Evolutionary conservation across 176 grass and related monocot genomes (phyloP).

Genomic region (Carex littledalei): DNA sequence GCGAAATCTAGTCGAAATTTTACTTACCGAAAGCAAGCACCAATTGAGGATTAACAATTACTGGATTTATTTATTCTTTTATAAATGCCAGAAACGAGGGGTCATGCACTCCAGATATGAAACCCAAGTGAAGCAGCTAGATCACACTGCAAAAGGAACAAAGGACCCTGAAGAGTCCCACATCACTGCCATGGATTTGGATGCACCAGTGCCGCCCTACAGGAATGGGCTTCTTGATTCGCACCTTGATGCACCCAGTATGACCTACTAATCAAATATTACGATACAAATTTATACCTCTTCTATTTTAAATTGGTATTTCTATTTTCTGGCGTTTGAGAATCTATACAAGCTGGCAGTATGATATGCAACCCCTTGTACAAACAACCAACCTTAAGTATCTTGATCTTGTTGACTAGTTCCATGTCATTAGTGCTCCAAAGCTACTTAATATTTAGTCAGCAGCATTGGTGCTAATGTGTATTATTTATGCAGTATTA

Average conservation of each 20-base stretch:
- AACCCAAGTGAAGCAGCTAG: slow-evolving; percentile 33
- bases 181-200: slow-evolving; percentile 34
- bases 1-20: not conserved
- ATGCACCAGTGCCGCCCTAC: slow-evolving; percentile 17
- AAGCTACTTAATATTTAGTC: not conserved
- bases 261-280: not conserved
- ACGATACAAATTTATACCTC: not conserved
- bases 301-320: not conserved
- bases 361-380: not conserved
- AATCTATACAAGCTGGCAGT: not conserved
- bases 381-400: not conserved
- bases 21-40: not conserved
- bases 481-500: slow-evolving; percentile 48
- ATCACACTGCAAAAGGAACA: slow-evolving; percentile 15
- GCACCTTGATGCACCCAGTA: slow-evolving; percentile 42
- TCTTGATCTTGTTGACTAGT: not conserved
- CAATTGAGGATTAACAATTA: not conserved
- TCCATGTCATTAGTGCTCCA: not conserved
- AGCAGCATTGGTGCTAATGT: not conserved
- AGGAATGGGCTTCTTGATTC: slow-evolving; percentile 13
- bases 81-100: slow-evolving; percentile 45
- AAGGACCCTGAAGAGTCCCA: slow-evolving; percentile 8
- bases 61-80: slow-evolving; percentile 4
- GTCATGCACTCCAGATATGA: slow-evolving; percentile 42
- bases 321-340: not conserved